Evolutionary conservation across 441 rosid genomes (phyloP).

Genomic region (Kokia cookei): DNA sequence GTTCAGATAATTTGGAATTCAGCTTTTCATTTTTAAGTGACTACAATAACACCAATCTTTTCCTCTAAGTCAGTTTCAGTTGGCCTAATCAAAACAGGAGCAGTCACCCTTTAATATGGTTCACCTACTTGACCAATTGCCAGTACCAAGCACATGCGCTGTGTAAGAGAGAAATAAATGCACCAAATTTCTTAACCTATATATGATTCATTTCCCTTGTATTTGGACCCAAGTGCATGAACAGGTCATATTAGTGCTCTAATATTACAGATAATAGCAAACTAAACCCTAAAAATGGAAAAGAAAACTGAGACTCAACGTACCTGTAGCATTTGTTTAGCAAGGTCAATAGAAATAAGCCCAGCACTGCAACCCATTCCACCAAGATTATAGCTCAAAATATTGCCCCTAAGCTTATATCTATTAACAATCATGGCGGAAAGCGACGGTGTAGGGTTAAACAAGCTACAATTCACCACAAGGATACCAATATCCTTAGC

Average conservation of each 20-base stretch:
- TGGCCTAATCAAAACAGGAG: neutral
- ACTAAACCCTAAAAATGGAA: neutral
- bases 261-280: neutral
- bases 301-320: neutral
- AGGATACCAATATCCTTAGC: conserved; percentile 59
- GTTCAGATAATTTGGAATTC: neutral
- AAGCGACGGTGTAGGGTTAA: conserved; percentile 64
- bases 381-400: conserved; percentile 61
- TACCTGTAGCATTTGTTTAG: conserved; percentile 66
- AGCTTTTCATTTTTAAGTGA: neutral
- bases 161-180: neutral
- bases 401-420: conserved; percentile 58
- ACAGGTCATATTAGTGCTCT: neutral
- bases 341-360: conserved; percentile 59
- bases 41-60: neutral
- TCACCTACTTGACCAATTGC: neutral
- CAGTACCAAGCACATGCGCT: neutral
- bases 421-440: conserved; percentile 64
- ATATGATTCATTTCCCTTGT: neutral
- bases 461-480: conserved; percentile 62
- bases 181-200: neutral
- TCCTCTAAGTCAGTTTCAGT: neutral
- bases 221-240: neutral
- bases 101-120: neutral
- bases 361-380: conserved; percentile 87